A percentile compares a stretch with the other conserved stretches of the same genome.
These are phyloP conservation scores for Voacanga thouarsii DNA, from an alignment of 257 asterid species.

Conservation along the genomic window DNA sequence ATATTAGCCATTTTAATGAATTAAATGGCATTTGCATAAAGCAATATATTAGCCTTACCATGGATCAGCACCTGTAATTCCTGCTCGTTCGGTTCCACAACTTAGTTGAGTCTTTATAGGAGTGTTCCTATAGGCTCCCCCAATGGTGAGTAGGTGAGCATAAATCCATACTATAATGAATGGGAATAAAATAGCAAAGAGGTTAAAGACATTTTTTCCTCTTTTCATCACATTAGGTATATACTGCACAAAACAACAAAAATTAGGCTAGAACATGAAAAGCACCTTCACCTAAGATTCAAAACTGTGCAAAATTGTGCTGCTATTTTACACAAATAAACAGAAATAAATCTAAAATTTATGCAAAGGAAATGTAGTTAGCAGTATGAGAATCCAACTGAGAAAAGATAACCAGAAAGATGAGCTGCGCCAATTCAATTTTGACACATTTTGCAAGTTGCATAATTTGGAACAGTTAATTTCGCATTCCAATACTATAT, in stretches of 20 bases:
- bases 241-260: conserved; percentile 45
- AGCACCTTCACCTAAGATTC: not conserved
- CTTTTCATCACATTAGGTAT: conserved; percentile 68
- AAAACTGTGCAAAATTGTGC: not conserved
- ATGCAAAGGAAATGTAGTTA: not conserved
- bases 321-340: not conserved
- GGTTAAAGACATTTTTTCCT: conserved; percentile 54
- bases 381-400: conserved; percentile 48
- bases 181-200: conserved; percentile 72
- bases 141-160: conserved; percentile 75
- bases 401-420: conserved; percentile 71
- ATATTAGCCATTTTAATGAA: not conserved
- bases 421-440: conserved; percentile 80
- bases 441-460: conserved; percentile 87
- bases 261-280: conserved; percentile 4
- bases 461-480: conserved; percentile 17
- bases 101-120: conserved; percentile 52
- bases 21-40: not conserved
- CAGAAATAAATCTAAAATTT: not conserved
- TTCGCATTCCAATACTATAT: not conserved
- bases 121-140: conserved; percentile 73
- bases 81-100: conserved; percentile 96
- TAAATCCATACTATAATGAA: conserved; percentile 79
- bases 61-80: conserved; percentile 73
- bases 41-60: conserved; percentile 44